Base-by-base conservation (phyloP, 2,329 filamentous ascomycete genomes). In the Orbilia brochopaga region DNA sequence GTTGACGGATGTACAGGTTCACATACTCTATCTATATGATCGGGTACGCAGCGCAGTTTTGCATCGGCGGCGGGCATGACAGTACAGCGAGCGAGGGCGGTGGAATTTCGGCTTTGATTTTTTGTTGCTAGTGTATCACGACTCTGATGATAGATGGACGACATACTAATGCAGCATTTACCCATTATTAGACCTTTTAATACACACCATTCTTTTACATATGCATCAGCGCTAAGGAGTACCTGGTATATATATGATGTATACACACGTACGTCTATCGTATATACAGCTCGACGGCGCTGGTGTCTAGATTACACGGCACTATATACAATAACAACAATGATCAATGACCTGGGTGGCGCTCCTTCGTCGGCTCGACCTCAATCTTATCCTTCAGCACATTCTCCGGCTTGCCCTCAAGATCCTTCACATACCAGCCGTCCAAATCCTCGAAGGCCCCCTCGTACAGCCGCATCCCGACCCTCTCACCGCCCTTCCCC, bases 401-500 rank as follows among this genome's bases (percentile, higher is more conserved):
- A 10, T 27, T 21, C 27, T 24, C 59, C n/a, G 54, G 13, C 59
- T 70, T 70, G 13, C 54, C 48, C 21, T 70, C 54, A 24, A 70
- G 37, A 54, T 62, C 58, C 23, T 53, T 69, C 10, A 46, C 52
- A 58, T 69, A 69, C 58, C 59, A 70, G 1, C 24, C 66, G 6
- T 64, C 17, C 40, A 70, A 32, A 32, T 63, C 59, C 8, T 53
- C 48, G 55, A 63, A 70, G 13, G 59, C 66, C 3, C 59, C 66
- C n/a, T 70, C 66, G 30, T 70, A 70, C 21, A 70, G 21, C 30
- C 56, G 54, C 66, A 70, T 70, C 23, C 66, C 66, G 11, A 70
- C 21, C 35, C 55, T 54, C 2, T 48, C 52, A 2, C 35, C 35
- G 17, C 66, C 66, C 13, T 42, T 15, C 5, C 24, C 50, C 24